Evolutionary conservation across 2,329 filamentous ascomycete species (phyloP).

Genomic region (Pseudocercospora macadamiae): DNA sequence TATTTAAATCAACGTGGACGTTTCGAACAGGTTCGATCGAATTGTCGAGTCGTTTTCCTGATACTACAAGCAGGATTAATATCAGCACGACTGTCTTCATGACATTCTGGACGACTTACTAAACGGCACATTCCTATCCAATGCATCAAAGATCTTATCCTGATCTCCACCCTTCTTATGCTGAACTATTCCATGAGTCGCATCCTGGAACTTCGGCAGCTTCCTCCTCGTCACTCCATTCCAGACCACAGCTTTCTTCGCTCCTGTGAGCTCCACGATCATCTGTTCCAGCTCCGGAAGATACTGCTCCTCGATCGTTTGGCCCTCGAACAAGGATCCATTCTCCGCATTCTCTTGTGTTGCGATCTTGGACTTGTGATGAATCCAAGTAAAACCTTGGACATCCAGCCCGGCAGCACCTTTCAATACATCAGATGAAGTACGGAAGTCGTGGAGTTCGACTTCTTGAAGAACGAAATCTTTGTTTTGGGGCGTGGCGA

Average conservation of each 20-base stretch:
- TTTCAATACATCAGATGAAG: neutral
- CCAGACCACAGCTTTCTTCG: slow-evolving; percentile 5
- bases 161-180: slow-evolving; percentile 9
- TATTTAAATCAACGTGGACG: slow-evolving; percentile 8
- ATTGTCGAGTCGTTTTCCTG: neutral
- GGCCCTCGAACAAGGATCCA: slow-evolving; percentile 7
- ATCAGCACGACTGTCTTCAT: neutral
- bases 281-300: slow-evolving; percentile 1
- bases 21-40: slow-evolving; percentile 10
- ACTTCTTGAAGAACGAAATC: neutral
- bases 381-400: slow-evolving; percentile 12
- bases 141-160: slow-evolving; percentile 2
- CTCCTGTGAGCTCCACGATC: neutral
- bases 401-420: slow-evolving; percentile 5
- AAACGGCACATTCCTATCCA: neutral
- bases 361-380: slow-evolving; percentile 6
- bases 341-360: neutral
- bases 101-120: neutral
- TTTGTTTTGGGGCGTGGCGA: slow-evolving; percentile 13
- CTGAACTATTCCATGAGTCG: slow-evolving; percentile 1
- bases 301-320: slow-evolving; percentile 4
- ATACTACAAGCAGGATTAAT: neutral
- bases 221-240: slow-evolving; percentile 8
- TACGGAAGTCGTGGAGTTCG: slow-evolving; percentile 5
- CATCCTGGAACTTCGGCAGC: slow-evolving; percentile 5